Evolutionary conservation across 768 basidiomycete species (phyloP).

Genomic region (Termitomyces sp.): DNA sequence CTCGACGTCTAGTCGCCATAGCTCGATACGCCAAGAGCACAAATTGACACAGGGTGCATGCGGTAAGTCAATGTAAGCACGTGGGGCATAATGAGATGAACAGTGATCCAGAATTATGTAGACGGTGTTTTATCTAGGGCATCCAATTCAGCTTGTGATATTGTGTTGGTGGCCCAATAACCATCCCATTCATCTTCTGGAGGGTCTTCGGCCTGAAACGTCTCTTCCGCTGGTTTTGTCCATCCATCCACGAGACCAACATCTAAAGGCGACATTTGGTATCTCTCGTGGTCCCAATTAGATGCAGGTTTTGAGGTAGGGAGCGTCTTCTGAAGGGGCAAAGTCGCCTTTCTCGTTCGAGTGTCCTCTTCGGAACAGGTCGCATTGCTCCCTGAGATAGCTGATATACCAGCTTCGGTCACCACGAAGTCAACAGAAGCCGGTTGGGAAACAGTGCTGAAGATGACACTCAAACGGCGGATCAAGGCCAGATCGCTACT

Average conservation of each 20-base stretch:
- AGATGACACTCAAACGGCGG: constrained; percentile 72
- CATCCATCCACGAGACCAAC: constrained; percentile 11
- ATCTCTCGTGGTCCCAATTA: background rate
- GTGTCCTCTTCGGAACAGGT: background rate
- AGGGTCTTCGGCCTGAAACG: constrained; percentile 18
- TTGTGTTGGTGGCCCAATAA: constrained; percentile 37
- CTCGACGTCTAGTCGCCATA: too few species aligned
- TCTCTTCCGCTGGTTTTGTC: constrained; percentile 18
- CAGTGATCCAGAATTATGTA: background rate
- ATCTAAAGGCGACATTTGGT: constrained; percentile 11
- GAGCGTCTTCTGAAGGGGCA: background rate
- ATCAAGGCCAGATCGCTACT: constrained; percentile 47
- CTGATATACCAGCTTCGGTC: constrained; percentile 49
- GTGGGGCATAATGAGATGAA: background rate
- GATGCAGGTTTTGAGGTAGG: background rate
- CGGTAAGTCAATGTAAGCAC: too few species aligned
- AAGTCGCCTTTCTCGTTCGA: constrained; percentile 4
- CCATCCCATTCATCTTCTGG: constrained; percentile 44
- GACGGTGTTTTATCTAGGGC: background rate
- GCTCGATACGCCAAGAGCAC: background rate
- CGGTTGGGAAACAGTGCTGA: constrained; percentile 57
- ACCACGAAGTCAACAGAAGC: constrained; percentile 75
- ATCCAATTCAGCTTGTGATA: constrained; percentile 21
- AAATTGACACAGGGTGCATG: too few species aligned
- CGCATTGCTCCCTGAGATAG: constrained; percentile 19